Evolutionary conservation across 2,329 filamentous ascomycete species (phyloP).

Genomic region (Exserohilum rostratum): DNA sequence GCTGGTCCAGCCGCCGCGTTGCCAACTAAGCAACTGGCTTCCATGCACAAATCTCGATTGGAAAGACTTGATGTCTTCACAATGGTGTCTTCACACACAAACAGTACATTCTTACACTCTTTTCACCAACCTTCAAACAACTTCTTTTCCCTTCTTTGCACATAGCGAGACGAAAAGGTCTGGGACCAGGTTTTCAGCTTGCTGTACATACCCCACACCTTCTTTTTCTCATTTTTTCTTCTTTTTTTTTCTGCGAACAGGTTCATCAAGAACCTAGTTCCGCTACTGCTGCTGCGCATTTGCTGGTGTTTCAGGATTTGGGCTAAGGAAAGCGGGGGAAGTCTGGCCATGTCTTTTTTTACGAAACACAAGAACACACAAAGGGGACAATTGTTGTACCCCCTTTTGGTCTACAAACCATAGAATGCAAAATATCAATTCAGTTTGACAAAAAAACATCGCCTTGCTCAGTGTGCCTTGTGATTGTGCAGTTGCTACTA

Average conservation of each 20-base stretch:
- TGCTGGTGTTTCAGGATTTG: background rate
- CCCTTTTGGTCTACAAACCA: too few species aligned
- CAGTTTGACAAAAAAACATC: too few species aligned
- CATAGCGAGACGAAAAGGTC: constrained; percentile 15
- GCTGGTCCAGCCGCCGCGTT: constrained; percentile 13
- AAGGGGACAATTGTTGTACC: too few species aligned
- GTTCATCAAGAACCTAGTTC: background rate
- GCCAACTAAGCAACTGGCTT: constrained; percentile 3
- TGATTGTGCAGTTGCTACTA: too few species aligned
- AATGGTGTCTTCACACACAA: background rate
- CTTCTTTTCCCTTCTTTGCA: constrained; percentile 3
- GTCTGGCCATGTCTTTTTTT: too few species aligned
- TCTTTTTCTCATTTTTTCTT: constrained; percentile 7
- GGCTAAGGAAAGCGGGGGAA: too few species aligned
- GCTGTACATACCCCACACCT: constrained; percentile 9
- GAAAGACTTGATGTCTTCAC: background rate
- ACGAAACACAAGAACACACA: too few species aligned
- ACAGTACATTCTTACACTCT: constrained; percentile 16
- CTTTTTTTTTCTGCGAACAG: background rate
- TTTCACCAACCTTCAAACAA: background rate
- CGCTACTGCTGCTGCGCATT: background rate
- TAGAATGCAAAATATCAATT: too few species aligned
- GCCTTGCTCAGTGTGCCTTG: too few species aligned
- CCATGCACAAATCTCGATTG: background rate
- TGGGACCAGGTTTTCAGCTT: constrained; percentile 13